phyloP scores from a whole-genome alignment of 1,139 yeast species.

The Hemisphaericaspora subhashii region DNA sequence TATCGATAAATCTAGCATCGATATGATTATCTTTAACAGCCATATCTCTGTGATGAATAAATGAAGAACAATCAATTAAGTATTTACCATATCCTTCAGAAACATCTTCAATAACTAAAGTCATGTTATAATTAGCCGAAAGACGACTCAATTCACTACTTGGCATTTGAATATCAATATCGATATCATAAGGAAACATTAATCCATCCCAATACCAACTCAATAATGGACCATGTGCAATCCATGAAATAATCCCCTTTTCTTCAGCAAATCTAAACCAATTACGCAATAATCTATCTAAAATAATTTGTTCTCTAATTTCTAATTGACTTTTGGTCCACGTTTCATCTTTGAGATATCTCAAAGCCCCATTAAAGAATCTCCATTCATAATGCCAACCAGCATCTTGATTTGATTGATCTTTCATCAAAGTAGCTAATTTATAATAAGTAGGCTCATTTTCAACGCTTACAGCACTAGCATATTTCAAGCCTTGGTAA shows the following conservation, averaged over 20 bases:
- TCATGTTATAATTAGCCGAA: slow-evolving; percentile 36
- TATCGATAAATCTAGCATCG: slow-evolving; percentile 40
- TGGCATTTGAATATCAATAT: slow-evolving; percentile 41
- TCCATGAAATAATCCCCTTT: slow-evolving; percentile 42
- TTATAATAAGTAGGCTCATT: slow-evolving; percentile 35
- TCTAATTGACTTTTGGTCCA: slow-evolving; percentile 27
- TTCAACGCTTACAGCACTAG: slow-evolving; percentile 15
- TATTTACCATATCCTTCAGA: slow-evolving; percentile 35
- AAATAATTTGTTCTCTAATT: slow-evolving; percentile 29
- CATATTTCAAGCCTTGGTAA: slow-evolving; percentile 24
- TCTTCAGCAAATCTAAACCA: slow-evolving; percentile 38
- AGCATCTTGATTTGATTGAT: slow-evolving; percentile 27
- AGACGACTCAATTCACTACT: slow-evolving; percentile 31
- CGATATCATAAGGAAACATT: slow-evolving; percentile 38
- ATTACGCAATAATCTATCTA: slow-evolving; percentile 32
- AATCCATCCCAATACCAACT: slow-evolving; percentile 43
- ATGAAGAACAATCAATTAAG: slow-evolving; percentile 34
- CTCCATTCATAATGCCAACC: slow-evolving; percentile 45
- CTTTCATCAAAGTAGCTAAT: slow-evolving; percentile 30
- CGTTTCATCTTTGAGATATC: slow-evolving; percentile 21
- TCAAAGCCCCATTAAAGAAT: slow-evolving; percentile 32
- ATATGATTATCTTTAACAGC: slow-evolving; percentile 34
- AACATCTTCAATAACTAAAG: slow-evolving; percentile 32
- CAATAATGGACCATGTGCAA: slow-evolving; percentile 53
- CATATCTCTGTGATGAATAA: slow-evolving; percentile 30